Conservation (phyloP, 768 basidiomycete genomes). For the Albatrellus ellisii region DNA sequence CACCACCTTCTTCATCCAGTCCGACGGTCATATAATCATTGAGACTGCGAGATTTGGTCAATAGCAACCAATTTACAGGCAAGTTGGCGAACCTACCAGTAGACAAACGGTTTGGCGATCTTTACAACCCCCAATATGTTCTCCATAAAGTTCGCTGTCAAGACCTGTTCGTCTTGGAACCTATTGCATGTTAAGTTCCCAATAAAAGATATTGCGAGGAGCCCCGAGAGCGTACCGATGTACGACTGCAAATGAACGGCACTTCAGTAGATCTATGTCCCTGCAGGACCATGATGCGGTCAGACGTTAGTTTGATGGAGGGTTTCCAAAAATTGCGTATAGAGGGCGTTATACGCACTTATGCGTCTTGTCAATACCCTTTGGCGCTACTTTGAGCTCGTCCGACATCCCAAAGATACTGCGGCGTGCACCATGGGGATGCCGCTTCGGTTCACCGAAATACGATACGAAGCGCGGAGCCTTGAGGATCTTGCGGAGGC, state of each 20-base stretch:
- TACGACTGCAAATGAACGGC: constrained; percentile 61
- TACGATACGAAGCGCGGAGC: constrained; percentile 55
- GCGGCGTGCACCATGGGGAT: constrained; percentile 45
- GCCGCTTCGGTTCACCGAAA: constrained; percentile 60
- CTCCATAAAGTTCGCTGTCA: constrained; percentile 26
- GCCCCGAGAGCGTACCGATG: constrained; percentile 31
- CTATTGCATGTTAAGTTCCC: constrained; percentile 8
- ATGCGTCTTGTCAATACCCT: constrained; percentile 78
- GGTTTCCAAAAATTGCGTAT: not conserved
- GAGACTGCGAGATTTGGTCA: constrained; percentile 3
- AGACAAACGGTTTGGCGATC: constrained; percentile 29
- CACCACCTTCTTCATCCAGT: constrained; percentile 7
- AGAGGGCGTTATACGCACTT: constrained; percentile 27
- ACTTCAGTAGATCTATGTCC: constrained; percentile 87
- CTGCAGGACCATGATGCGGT: constrained; percentile 20
- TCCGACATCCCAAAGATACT: constrained; percentile 85
- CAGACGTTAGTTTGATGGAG: not conserved
- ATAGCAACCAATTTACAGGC: not conserved
- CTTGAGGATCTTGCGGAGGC: constrained; percentile 55
- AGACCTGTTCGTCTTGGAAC: constrained; percentile 30
- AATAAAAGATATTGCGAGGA: not conserved
- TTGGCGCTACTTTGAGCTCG: constrained; percentile 83
- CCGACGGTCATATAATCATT: constrained; percentile 13
- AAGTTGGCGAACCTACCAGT: constrained; percentile 7
- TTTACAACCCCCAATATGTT: constrained; percentile 21